Evolutionary conservation across 1,284 basidiomycete species (phyloP).

Genomic region (Wolfiporia cocos): DNA sequence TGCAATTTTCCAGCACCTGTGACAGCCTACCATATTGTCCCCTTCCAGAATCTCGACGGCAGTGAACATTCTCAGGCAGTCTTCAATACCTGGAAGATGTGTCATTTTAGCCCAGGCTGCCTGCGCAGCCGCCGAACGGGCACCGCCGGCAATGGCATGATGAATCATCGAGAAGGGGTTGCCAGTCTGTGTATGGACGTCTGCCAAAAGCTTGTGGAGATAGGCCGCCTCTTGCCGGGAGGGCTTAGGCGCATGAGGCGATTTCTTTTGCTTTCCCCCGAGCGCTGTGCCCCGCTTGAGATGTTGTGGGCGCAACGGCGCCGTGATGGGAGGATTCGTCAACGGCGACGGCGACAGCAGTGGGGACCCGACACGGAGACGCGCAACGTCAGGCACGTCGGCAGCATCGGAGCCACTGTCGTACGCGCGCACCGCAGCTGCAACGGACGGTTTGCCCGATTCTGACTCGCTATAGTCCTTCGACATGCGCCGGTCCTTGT

Average conservation of each 20-base stretch:
- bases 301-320: constrained; percentile 5
- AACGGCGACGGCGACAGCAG: constrained; percentile 11
- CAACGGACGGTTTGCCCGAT: neutral
- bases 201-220: constrained; percentile 58
- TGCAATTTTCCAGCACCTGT: constrained; percentile 87
- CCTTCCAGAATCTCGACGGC: constrained; percentile 88
- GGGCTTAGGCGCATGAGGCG: constrained; percentile 44
- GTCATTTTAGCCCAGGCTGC: constrained; percentile 44
- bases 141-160: constrained; percentile 18
- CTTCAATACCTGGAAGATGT: constrained; percentile 54
- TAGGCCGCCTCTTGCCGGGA: constrained; percentile 53
- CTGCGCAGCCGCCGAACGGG: constrained; percentile 22
- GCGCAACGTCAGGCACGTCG: constrained; percentile 9
- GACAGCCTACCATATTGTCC: constrained; percentile 91
- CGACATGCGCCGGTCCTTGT: constrained; percentile 12
- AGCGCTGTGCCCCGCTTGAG: constrained; percentile 7
- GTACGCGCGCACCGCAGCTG: neutral
- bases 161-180: constrained; percentile 42
- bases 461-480: constrained; percentile 10
- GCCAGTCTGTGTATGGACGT: constrained; percentile 34
- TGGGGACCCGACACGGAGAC: neutral
- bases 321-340: constrained; percentile 10
- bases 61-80: constrained; percentile 82
- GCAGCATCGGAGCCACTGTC: constrained; percentile 6
- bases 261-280: constrained; percentile 18